phyloP scores from a whole-genome alignment of 257 asterid species.

The Capsicum baccatum region DNA sequence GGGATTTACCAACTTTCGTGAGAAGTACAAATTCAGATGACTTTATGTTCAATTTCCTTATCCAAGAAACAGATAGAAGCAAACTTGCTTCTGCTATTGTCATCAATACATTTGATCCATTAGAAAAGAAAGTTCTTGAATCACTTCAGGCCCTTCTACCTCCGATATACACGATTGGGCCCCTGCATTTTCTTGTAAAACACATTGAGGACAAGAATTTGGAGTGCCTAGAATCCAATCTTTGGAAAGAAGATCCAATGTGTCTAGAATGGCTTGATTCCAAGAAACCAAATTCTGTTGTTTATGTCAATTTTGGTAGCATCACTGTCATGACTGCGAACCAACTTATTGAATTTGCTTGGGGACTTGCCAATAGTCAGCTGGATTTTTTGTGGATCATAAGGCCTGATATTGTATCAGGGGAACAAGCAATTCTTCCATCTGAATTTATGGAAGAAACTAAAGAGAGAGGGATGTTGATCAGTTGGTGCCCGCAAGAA shows the following conservation, averaged over 20 bases:
- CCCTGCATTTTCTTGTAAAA: slow-evolving; percentile 18
- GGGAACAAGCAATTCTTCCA: slow-evolving; percentile 28
- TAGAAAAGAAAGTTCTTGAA: slow-evolving; percentile 22
- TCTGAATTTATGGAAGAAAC: slow-evolving; percentile 31
- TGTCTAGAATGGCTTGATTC: slow-evolving; percentile 35
- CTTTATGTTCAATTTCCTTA: background rate
- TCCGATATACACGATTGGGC: slow-evolving; percentile 22
- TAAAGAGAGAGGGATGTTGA: slow-evolving; percentile 30
- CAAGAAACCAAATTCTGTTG: slow-evolving; percentile 20
- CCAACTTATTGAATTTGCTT: slow-evolving; percentile 30
- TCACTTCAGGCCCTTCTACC: slow-evolving; percentile 25
- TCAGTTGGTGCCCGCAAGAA: slow-evolving; percentile 35
- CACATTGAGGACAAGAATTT: slow-evolving; percentile 7
- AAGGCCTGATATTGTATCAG: slow-evolving; percentile 33
- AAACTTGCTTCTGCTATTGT: slow-evolving; percentile 24
- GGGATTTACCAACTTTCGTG: slow-evolving; percentile 28
- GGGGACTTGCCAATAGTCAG: slow-evolving; percentile 33
- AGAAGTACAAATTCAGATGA: slow-evolving; percentile 33
- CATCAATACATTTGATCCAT: slow-evolving; percentile 25
- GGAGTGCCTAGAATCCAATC: slow-evolving; percentile 21
- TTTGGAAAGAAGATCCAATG: slow-evolving; percentile 29
- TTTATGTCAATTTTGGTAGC: slow-evolving; percentile 36
- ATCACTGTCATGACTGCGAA: slow-evolving; percentile 27
- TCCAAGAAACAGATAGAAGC: slow-evolving; percentile 12
- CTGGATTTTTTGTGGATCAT: slow-evolving; percentile 32